phyloP scores from a whole-genome alignment of 352 stramenopile genomes.

The Globisporangium splendens region DNA sequence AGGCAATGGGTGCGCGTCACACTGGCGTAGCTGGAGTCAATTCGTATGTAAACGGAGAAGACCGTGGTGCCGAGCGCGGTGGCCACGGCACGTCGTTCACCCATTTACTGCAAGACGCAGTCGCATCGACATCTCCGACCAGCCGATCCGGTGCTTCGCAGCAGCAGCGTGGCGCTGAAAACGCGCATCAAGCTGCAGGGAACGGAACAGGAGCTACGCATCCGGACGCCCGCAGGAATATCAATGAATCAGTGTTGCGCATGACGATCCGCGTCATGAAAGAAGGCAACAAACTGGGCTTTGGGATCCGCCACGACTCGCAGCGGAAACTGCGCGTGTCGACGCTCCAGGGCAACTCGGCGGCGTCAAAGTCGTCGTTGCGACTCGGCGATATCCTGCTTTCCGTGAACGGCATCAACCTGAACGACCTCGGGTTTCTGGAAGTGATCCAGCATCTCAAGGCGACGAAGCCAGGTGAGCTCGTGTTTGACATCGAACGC shows the following conservation, averaged over 20 bases:
- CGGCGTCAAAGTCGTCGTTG: constrained; percentile 32
- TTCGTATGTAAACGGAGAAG: neutral
- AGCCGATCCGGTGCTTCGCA: neutral
- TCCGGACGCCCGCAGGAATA: neutral
- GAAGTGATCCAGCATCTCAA: constrained; percentile 62
- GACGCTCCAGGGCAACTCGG: constrained; percentile 42
- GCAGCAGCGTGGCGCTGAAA: neutral
- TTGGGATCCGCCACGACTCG: constrained; percentile 63
- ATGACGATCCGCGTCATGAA: constrained; percentile 49
- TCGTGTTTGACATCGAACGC: constrained; percentile 62
- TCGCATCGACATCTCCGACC: constrained; percentile 3
- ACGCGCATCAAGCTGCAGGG: neutral
- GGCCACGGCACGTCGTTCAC: constrained; percentile 13
- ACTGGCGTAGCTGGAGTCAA: neutral
- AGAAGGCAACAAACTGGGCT: constrained; percentile 53
- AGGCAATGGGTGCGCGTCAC: neutral
- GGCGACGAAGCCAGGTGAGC: constrained; percentile 34
- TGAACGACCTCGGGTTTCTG: constrained; percentile 48
- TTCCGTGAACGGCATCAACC: constrained; percentile 54
- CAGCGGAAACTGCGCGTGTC: constrained; percentile 54
- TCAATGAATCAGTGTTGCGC: constrained; percentile 4
- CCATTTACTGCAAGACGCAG: constrained; percentile 9
- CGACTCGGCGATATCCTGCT: constrained; percentile 64
- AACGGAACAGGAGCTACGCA: neutral
- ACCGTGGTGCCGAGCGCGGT: neutral